Evolutionary conservation across 1,284 basidiomycete genomes (phyloP), one percentile per base, ranked within the genome.

Genomic region (Schizopora paradoxa): DNA sequence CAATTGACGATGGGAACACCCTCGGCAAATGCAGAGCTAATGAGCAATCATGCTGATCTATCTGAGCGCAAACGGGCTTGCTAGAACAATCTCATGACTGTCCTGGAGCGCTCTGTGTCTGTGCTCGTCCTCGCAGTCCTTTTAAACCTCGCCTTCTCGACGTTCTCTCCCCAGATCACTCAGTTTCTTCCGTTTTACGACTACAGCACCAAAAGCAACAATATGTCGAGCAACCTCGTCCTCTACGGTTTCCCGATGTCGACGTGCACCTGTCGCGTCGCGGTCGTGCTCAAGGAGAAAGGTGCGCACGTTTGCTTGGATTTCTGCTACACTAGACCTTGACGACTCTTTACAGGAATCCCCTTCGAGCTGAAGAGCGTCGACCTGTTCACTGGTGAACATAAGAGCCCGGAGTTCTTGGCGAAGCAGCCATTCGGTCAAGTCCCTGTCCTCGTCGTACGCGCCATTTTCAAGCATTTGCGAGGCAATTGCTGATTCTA

Each of bases 181-280:
- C 7, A 35, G 10, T 10, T 43, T 37, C 25, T 36, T 42, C 19
- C 14, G 16, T 18, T 28, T n/a, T 38, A 14, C 29, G 14, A 19
- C 21, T 13, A 5, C 27, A 32, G 11, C 18, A 13, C 21, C n/a
- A 5, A 31, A 31, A 41, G 6, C 11, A 41, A 43, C 31, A 34
- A 14, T 13, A 47, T 18, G 21, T 48, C 34, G 33, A 41, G 16
- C n/a, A n/a, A n/a, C n/a, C n/a, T n/a, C n/a, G n/a, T n/a, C n/a
- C 27, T 51, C 10, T 44, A 45, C 29, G 50, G 50, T 4, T 18
- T 26, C 33, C 21, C 37, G 10, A 31, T 27, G 22, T 51, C 50
- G 3, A 51, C 50, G n/a, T 51, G 50, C 25, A 51, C 50, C 1
- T 42, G 50, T 8, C 41, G 50, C 18, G 50, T 51, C 7, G 50